phyloP scores from a whole-genome alignment of 805 yeast genomes.

The Suhomyces sp. region DNA sequence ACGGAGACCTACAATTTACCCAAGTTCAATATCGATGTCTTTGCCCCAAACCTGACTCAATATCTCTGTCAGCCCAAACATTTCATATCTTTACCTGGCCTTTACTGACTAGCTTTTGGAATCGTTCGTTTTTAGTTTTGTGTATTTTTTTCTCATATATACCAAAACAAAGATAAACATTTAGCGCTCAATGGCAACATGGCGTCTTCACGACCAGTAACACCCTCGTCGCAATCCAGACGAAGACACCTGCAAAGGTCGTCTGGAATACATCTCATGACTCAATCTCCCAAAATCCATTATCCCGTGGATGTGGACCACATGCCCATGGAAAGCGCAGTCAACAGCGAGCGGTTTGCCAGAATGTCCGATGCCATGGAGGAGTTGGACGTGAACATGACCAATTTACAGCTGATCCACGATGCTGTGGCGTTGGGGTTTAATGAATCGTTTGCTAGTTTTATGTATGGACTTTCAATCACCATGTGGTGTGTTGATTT shows the following conservation, averaged over 20 bases:
- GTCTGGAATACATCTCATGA: conserved; percentile 19
- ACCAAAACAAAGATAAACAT: neutral
- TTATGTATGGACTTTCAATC: conserved; percentile 74
- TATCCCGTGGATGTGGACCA: conserved; percentile 40
- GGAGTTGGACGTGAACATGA: conserved; percentile 58
- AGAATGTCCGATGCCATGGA: conserved; percentile 48
- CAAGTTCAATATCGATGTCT: too few species aligned
- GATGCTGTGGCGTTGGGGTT: conserved; percentile 55
- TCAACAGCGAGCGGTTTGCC: conserved; percentile 39
- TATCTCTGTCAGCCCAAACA: too few species aligned
- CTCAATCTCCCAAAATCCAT: conserved; percentile 45
- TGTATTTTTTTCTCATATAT: neutral
- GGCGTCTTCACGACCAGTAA: conserved; percentile 21
- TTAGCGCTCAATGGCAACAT: neutral
- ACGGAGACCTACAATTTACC: too few species aligned
- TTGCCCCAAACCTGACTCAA: too few species aligned
- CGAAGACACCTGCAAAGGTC: conserved; percentile 23
- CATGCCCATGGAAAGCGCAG: conserved; percentile 42
- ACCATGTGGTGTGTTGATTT: conserved; percentile 89
- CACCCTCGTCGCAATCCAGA: conserved; percentile 18
- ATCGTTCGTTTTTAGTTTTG: too few species aligned
- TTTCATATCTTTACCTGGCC: too few species aligned
- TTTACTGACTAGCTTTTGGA: too few species aligned
- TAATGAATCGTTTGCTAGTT: conserved; percentile 76
- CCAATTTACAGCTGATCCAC: conserved; percentile 57